phyloP scores from a whole-genome alignment of 2,329 filamentous ascomycete species.

The Microdochium nivale region DNA sequence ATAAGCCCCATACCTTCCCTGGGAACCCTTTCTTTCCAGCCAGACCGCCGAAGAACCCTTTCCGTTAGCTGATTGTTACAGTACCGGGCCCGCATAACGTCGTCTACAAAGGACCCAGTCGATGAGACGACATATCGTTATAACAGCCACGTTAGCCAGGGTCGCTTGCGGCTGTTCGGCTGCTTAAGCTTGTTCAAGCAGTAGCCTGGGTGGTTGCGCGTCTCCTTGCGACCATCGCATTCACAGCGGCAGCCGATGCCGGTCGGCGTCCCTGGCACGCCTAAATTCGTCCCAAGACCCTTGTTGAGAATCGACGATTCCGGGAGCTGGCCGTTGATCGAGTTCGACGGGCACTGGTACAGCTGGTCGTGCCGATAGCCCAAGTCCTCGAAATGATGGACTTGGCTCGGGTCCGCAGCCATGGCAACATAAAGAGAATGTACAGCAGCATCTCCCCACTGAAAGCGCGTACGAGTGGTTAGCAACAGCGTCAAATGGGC shows the following conservation, averaged over 20 bases:
- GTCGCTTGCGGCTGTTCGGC: slow-evolving; percentile 19
- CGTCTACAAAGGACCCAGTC: no score
- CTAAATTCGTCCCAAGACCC: background rate
- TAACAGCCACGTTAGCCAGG: slow-evolving; percentile 23
- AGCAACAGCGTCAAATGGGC: no score
- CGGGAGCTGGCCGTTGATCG: slow-evolving; percentile 24
- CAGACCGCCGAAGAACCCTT: no score
- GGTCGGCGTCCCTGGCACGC: slow-evolving; percentile 16
- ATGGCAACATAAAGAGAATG: slow-evolving; percentile 33
- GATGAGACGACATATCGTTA: slow-evolving; percentile 5
- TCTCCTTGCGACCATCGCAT: slow-evolving; percentile 22
- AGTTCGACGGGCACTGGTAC: slow-evolving; percentile 25
- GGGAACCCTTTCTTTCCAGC: no score
- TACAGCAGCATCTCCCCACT: slow-evolving; percentile 35
- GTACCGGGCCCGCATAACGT: no score
- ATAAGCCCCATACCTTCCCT: no score
- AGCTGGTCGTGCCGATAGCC: slow-evolving; percentile 29
- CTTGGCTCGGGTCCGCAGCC: slow-evolving; percentile 26
- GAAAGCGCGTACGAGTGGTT: no score
- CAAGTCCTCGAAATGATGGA: slow-evolving; percentile 35
- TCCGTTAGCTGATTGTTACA: no score
- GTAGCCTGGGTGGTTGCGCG: slow-evolving; percentile 22
- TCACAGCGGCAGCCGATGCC: slow-evolving; percentile 32
- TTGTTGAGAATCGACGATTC: slow-evolving; percentile 20
- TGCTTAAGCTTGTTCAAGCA: slow-evolving; percentile 29